These are phyloP conservation scores for Sporothrix curviconia DNA, from an alignment of 2,329 filamentous ascomycete genomes.

Conservation along the genomic window DNA sequence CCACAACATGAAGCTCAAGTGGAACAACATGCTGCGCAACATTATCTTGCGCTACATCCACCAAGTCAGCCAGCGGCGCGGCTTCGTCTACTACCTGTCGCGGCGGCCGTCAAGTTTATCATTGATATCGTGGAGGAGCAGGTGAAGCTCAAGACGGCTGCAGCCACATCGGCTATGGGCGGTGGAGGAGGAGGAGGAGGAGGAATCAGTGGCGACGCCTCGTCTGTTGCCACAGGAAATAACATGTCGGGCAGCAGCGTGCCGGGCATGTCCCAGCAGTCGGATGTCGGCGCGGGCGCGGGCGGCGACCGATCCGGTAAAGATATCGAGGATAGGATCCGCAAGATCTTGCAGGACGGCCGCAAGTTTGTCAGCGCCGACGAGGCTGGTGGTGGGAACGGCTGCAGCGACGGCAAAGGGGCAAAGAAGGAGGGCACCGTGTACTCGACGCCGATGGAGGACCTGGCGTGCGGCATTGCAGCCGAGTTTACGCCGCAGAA, in stretches of 20 bases:
- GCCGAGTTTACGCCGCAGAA: conserved; percentile 86
- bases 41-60: conserved; percentile 96
- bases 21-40: conserved; percentile 93
- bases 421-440: conserved; percentile 19
- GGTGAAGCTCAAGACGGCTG: conserved; percentile 56
- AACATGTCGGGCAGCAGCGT: no score
- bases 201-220: no score
- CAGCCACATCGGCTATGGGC: background rate
- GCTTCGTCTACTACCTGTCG: conserved; percentile 97
- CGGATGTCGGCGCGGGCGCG: no score
- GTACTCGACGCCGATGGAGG: conserved; percentile 44
- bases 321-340: conserved; percentile 76
- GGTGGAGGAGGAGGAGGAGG: no score
- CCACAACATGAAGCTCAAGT: conserved; percentile 95
- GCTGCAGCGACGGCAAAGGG: no score
- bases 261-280: no score
- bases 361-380: conserved; percentile 74
- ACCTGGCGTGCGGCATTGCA: conserved; percentile 69
- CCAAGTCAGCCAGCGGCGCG: conserved; percentile 89
- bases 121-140: conserved; percentile 96
- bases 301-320: conserved; percentile 50
- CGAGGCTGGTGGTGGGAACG: conserved; percentile 26
- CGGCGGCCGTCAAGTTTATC: conserved; percentile 93
- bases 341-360: conserved; percentile 76
- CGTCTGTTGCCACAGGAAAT: conserved; percentile 22